Conservation (phyloP, 75 land plant species). For the Cryptomeria japonica region DNA sequence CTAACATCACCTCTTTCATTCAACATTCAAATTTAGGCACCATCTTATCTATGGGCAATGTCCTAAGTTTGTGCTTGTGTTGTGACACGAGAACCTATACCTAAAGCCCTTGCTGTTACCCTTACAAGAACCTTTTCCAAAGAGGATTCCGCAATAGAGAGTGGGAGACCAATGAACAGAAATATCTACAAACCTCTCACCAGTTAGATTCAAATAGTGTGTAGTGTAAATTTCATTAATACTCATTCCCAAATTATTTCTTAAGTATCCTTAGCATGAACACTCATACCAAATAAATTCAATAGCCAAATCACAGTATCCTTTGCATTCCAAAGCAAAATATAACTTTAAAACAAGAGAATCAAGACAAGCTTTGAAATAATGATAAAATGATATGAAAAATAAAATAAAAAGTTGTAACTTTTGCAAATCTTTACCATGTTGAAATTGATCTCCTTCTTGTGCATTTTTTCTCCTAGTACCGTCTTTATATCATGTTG, state of each 20-base stretch:
- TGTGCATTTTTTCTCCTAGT: neutral
- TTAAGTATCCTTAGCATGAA: neutral
- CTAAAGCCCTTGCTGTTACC: neutral
- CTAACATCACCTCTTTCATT: neutral
- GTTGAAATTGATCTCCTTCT: neutral
- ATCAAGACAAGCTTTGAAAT: too few species aligned
- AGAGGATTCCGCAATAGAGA: neutral
- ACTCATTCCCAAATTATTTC: neutral
- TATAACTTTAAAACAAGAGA: too few species aligned
- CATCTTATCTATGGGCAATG: neutral
- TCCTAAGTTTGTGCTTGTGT: neutral
- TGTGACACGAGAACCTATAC: neutral
- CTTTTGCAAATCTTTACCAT: neutral
- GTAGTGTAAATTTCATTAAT: neutral
- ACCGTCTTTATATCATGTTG: neutral
- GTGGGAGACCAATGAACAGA: neutral
- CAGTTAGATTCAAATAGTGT: neutral
- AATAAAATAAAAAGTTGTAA: too few species aligned
- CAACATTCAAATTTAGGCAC: neutral
- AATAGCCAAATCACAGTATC: too few species aligned
- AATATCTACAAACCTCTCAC: neutral
- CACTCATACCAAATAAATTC: neutral
- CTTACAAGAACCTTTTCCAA: neutral
- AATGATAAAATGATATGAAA: too few species aligned
- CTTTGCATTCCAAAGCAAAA: neutral